Evolutionary conservation across 139 green algal species (phyloP).

Genomic region (Chlorella sp.): DNA sequence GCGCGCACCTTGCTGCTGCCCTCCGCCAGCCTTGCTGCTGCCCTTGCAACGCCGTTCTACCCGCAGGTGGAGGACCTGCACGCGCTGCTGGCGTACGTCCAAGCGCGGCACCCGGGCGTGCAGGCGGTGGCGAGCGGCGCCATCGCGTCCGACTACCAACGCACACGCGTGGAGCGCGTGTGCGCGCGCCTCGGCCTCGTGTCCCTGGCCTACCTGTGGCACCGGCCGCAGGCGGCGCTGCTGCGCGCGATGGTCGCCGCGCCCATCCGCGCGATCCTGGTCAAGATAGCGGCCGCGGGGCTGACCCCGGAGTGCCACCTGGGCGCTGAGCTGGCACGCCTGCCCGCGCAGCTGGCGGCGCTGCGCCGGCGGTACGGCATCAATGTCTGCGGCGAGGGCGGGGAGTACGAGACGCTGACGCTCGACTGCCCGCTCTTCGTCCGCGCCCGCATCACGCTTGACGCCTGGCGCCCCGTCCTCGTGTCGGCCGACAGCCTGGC

Average conservation of each 20-base stretch:
- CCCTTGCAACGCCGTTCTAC: too few relatives aligned
- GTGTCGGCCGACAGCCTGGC: slow-evolving; percentile 44
- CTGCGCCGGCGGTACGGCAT: slow-evolving; percentile 73
- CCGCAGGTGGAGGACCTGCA: slow-evolving; percentile 94
- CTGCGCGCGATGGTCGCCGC: slow-evolving; percentile 71
- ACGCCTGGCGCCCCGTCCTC: slow-evolving; percentile 57
- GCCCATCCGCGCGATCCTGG: slow-evolving; percentile 74
- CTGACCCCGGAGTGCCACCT: slow-evolving; percentile 86
- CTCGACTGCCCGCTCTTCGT: slow-evolving; percentile 90
- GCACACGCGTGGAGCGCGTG: slow-evolving; percentile 91
- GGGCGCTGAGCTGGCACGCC: slow-evolving; percentile 63
- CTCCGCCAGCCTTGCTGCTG: too few relatives aligned
- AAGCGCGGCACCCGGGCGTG: slow-evolving; percentile 54
- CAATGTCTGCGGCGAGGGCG: slow-evolving; percentile 96
- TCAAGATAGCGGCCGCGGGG: slow-evolving; percentile 87
- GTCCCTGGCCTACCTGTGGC: slow-evolving; percentile 93
- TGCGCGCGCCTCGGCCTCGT: slow-evolving; percentile 82
- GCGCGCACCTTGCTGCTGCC: too few relatives aligned
- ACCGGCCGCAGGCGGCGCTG: slow-evolving; percentile 78
- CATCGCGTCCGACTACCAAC: slow-evolving; percentile 97
- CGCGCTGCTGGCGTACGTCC: slow-evolving; percentile 71
- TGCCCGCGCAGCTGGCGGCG: slow-evolving; percentile 46
- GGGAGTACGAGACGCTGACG: slow-evolving; percentile 96
- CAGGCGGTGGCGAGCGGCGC: slow-evolving; percentile 84
- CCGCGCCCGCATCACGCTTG: slow-evolving; percentile 72